These are phyloP conservation scores for Xylaria scruposa DNA, from an alignment of 495 filamentous ascomycete species.

Conservation along the genomic window DNA sequence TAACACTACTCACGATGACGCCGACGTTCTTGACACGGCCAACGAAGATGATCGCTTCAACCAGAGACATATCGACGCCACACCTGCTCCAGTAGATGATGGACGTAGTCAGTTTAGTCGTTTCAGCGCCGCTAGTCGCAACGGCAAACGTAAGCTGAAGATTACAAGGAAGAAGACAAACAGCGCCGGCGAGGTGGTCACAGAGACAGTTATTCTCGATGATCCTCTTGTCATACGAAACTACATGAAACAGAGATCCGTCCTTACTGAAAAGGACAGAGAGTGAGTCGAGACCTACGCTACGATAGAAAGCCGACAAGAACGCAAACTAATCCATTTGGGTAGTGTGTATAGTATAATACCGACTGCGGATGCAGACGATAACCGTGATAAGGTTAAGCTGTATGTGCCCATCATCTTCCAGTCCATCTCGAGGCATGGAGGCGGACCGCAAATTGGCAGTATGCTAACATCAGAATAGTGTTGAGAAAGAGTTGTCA, in stretches of 20 bases:
- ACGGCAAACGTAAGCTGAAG: slow-evolving; percentile 71
- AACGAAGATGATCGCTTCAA: slow-evolving; percentile 65
- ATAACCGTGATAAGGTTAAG: slow-evolving; percentile 59
- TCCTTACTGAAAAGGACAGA: slow-evolving; percentile 68
- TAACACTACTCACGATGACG: slow-evolving; percentile 64
- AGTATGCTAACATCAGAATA: slow-evolving; percentile 43
- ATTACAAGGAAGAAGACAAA: slow-evolving; percentile 73
- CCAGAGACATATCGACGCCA: slow-evolving; percentile 43
- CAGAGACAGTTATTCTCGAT: slow-evolving; percentile 66
- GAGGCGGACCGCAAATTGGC: slow-evolving; percentile 46
- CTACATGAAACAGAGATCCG: slow-evolving; percentile 60
- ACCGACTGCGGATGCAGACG: slow-evolving; percentile 78
- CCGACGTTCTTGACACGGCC: slow-evolving; percentile 66
- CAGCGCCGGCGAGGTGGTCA: slow-evolving; percentile 66
- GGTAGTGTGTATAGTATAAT: slow-evolving; percentile 56
- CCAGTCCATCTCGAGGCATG: slow-evolving; percentile 9
- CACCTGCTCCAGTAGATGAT: slow-evolving; percentile 67
- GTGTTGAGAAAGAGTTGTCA: slow-evolving; percentile 76
- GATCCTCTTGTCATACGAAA: slow-evolving; percentile 77
- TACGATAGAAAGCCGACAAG: background rate
- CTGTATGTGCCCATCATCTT: slow-evolving; percentile 52
- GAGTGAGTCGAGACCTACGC: slow-evolving; percentile 56
- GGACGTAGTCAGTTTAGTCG: slow-evolving; percentile 86
- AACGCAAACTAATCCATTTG: slow-evolving; percentile 25
- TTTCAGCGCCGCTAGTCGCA: slow-evolving; percentile 70